Evolutionary conservation across 345 rosid species (phyloP).

Genomic region (Rubroshorea leprosula): DNA sequence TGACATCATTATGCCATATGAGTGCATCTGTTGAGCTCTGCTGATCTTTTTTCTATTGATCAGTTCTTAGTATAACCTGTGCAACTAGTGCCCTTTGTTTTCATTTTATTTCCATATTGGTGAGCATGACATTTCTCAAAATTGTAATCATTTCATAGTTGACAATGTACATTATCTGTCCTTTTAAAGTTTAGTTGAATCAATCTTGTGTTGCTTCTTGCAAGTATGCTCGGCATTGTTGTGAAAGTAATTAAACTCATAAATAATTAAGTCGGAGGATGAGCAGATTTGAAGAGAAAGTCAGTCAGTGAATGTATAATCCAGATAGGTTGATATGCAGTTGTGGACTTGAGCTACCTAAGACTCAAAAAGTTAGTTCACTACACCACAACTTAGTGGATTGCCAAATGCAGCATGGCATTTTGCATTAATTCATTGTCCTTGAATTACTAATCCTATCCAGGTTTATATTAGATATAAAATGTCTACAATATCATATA

Average conservation of each 20-base stretch:
- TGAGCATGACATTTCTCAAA: not conserved
- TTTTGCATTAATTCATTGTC: not conserved
- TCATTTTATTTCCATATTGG: not conserved
- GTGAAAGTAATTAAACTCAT: not conserved
- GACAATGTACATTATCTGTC: not conserved
- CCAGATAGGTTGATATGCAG: too few species aligned
- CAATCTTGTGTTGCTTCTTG: not conserved
- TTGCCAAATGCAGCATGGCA: not conserved
- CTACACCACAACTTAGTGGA: not conserved
- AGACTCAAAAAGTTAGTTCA: not conserved
- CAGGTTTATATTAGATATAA: not conserved
- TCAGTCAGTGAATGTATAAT: not conserved
- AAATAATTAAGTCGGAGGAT: not conserved
- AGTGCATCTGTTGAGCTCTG: slow-evolving; percentile 1
- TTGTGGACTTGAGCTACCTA: not conserved
- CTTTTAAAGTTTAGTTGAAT: not conserved
- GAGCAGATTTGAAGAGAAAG: not conserved
- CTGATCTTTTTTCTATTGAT: not conserved
- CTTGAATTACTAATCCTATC: not conserved
- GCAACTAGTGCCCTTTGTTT: not conserved
- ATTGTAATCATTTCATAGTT: too few species aligned
- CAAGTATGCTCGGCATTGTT: not conserved
- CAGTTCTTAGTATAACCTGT: not conserved
- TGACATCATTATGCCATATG: not conserved
- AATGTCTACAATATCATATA: not conserved